These are phyloP conservation scores for Sporobolomyces phaffii DNA, from an alignment of 768 basidiomycete genomes.

Conservation along the genomic window DNA sequence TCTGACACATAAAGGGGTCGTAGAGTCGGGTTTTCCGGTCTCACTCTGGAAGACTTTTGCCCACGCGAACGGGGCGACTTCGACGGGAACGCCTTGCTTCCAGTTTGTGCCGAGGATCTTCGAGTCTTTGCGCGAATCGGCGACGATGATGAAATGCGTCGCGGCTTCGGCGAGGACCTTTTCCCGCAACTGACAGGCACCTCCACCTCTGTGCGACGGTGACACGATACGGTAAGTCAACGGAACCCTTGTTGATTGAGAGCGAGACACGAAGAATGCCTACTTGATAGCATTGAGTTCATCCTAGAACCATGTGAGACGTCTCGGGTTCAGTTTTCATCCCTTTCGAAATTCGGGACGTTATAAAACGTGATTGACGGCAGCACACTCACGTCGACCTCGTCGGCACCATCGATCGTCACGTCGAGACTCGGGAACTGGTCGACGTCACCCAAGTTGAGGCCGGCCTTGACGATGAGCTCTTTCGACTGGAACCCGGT, in stretches of 20 bases:
- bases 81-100: conserved; percentile 82
- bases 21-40: too few species aligned
- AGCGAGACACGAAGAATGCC: not conserved
- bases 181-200: conserved; percentile 91
- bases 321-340: too few species aligned
- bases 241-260: not conserved
- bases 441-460: conserved; percentile 43
- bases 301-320: conserved; percentile 57
- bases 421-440: conserved; percentile 70
- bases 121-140: conserved; percentile 86
- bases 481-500: conserved; percentile 91
- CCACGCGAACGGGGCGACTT: conserved; percentile 95
- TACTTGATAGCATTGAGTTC: conserved; percentile 91
- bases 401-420: conserved; percentile 96
- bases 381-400: conserved; percentile 56
- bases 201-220: conserved; percentile 53
- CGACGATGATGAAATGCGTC: conserved; percentile 81
- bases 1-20: too few species aligned
- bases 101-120: conserved; percentile 48
- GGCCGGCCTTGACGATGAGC: conserved; percentile 69
- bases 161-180: conserved; percentile 98
- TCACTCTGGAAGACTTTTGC: conserved; percentile 66
- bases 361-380: too few species aligned
- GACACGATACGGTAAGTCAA: not conserved
- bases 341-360: too few species aligned